Evolutionary conservation across 768 basidiomycete species (phyloP), one percentile per base, ranked within the genome.

Genomic region (Mycena indigotica): DNA sequence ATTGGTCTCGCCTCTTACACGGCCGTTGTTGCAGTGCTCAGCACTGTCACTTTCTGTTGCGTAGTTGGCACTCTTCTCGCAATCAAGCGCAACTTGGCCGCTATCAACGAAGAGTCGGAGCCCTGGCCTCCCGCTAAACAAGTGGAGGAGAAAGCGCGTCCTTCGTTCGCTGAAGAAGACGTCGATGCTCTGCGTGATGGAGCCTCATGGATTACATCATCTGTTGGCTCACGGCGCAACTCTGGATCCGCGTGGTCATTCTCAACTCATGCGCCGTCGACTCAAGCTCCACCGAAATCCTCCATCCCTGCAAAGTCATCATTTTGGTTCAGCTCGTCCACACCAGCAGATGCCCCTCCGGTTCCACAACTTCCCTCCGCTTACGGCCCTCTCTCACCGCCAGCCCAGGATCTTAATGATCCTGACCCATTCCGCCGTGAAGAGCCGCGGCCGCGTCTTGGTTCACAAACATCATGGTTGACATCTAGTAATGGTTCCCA

Each of bases 191-290:
- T 91, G 51, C 84, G 84, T 21, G 89, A 91, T 62, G 88, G 88
- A 50, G 84, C 83, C 49, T 89, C 89, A n/a, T 91, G 89, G 88
- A 83, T 91, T 58, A 88, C 89, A 0, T 90, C 89, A 48, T 77
- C 77, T 61, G 77, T 76, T 17, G 79, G 81, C 53, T 83, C 82
- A 28, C 77, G 77, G 41, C 81, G 73, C 55, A 79, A 81, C 41
- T 88, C 87, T 1, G 69, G 83, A 25, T 90, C 88, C 6, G 81
- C 81, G 17, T 89, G 87, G 82, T 89, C 88, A 1, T 88, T 89
- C 70, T 86, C 87, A 1, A 89, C 87, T 1, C 83, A 84, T 64
- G 66, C 67, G 21, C 71, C 69, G 12, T 74, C 75, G 30, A 70
- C 70, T 24, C 76, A 76, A 24, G 76, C 77, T 40, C 72, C 73